Evolutionary conservation across 2,329 filamentous ascomycete genomes (phyloP).

Genomic region (Diplodia mutila): DNA sequence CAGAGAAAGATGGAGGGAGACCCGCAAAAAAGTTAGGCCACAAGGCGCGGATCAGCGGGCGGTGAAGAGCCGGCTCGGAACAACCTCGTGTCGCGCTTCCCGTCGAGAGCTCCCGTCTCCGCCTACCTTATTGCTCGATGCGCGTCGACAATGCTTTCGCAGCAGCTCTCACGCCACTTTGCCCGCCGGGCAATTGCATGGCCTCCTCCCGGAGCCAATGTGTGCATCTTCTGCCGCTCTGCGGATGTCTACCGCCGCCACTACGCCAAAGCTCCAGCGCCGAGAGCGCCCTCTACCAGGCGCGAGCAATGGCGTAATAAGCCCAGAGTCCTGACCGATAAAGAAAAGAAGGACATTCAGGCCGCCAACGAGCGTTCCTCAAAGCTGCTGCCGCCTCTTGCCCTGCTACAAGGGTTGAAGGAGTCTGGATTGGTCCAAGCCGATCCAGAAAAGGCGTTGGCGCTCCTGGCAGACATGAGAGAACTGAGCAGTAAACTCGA

Average conservation of each 20-base stretch:
- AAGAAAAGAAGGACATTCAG: background rate
- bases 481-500: background rate
- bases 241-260: background rate
- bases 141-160: conserved; percentile 1
- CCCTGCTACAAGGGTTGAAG: background rate
- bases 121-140: background rate
- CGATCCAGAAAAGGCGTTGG: background rate
- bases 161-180: background rate
- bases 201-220: background rate
- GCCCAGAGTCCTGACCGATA: background rate
- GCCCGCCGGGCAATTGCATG: background rate
- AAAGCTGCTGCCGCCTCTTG: background rate
- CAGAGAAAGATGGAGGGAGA: too few relatives aligned
- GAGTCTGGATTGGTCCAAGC: background rate
- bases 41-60: conserved; percentile 6
- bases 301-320: background rate
- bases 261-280: background rate
- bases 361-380: too few relatives aligned
- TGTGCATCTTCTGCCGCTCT: conserved; percentile 16
- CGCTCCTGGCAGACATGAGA: background rate
- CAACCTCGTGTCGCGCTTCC: background rate
- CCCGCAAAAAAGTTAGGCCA: conserved; percentile 15
- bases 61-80: conserved; percentile 5
- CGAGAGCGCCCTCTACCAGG: background rate
- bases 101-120: background rate